phyloP scores from a whole-genome alignment of 2,329 filamentous ascomycete species.

The Stemphylium vesicarium region DNA sequence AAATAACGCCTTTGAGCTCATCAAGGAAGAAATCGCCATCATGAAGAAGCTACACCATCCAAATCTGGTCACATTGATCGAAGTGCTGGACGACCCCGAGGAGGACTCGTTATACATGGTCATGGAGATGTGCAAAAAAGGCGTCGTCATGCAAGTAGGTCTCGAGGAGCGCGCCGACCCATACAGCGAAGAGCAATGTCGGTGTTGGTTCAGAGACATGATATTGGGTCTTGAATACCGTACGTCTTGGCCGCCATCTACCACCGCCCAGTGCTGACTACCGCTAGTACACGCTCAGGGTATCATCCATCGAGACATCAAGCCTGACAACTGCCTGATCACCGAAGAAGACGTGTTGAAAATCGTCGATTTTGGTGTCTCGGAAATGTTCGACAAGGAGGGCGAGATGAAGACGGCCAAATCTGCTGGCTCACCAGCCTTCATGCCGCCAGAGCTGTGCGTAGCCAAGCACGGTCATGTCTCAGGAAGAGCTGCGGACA shows the following conservation, averaged over 20 bases:
- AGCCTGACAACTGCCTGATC: constrained; percentile 92
- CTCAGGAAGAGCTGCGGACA: constrained; percentile 87
- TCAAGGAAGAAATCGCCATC: constrained; percentile 95
- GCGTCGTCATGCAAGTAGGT: constrained; percentile 94
- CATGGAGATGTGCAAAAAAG: constrained; percentile 98
- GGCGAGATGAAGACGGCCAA: constrained; percentile 89
- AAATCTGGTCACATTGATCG: constrained; percentile 90
- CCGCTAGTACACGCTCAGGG: constrained; percentile 84
- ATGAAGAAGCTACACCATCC: constrained; percentile 98
- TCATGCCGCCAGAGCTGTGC: constrained; percentile 91
- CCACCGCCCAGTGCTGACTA: constrained; percentile 21
- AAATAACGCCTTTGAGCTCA: constrained; percentile 80
- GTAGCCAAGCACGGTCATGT: constrained; percentile 84
- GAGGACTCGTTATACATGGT: constrained; percentile 99
- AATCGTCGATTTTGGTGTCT: constrained; percentile 98
- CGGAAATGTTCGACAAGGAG: constrained; percentile 94
- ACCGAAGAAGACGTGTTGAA: constrained; percentile 94
- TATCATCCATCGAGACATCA: constrained; percentile 95
- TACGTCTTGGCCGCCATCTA: constrained; percentile 53
- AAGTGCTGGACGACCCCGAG: constrained; percentile 93
- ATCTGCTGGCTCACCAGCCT: constrained; percentile 92
- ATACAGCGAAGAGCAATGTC: constrained; percentile 80
- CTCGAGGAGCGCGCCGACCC: constrained; percentile 82
- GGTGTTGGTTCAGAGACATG: constrained; percentile 93
- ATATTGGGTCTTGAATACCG: constrained; percentile 93